These are phyloP conservation scores for Phytophthora citrophthora DNA, from an alignment of 352 stramenopile genomes.

Conservation along the genomic window DNA sequence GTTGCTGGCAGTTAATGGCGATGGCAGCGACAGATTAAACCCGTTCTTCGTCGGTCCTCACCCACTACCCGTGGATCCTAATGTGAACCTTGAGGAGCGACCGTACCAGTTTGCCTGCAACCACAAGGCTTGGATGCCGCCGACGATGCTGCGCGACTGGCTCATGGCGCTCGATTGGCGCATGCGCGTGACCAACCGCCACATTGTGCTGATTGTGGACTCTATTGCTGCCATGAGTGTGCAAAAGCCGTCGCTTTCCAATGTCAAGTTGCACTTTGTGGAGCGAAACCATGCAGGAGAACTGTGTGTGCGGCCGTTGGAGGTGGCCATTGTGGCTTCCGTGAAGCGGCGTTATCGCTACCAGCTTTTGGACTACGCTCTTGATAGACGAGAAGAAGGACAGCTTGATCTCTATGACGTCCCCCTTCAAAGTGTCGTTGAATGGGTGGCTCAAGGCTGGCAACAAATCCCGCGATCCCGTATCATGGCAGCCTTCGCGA, in stretches of 20 bases:
- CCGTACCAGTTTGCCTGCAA: constrained; percentile 75
- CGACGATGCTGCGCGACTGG: constrained; percentile 83
- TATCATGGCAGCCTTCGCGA: constrained; percentile 56
- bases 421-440: constrained; percentile 53
- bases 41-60: constrained; percentile 70
- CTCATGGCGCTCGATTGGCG: constrained; percentile 77
- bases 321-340: constrained; percentile 46
- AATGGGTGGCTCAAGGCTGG: constrained; percentile 65
- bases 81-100: constrained; percentile 16
- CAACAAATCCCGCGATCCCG: constrained; percentile 56
- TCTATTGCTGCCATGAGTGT: constrained; percentile 61
- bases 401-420: constrained; percentile 51
- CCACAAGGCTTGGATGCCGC: constrained; percentile 71
- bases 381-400: constrained; percentile 51
- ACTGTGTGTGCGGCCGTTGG: constrained; percentile 47
- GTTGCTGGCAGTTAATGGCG: constrained; percentile 67
- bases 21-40: constrained; percentile 72
- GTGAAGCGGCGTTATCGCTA: constrained; percentile 71
- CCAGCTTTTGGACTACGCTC: constrained; percentile 48
- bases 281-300: constrained; percentile 42
- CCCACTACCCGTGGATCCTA: constrained; percentile 25
- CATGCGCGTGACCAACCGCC: constrained; percentile 77
- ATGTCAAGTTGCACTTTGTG: constrained; percentile 65
- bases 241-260: constrained; percentile 66
- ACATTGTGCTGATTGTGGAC: constrained; percentile 75